Percentiles rank a stretch among this genome's conserved stretches.
These are phyloP conservation scores for Buddleja alternifolia DNA, from an alignment of 257 asterid genomes.

Conservation along the genomic window DNA sequence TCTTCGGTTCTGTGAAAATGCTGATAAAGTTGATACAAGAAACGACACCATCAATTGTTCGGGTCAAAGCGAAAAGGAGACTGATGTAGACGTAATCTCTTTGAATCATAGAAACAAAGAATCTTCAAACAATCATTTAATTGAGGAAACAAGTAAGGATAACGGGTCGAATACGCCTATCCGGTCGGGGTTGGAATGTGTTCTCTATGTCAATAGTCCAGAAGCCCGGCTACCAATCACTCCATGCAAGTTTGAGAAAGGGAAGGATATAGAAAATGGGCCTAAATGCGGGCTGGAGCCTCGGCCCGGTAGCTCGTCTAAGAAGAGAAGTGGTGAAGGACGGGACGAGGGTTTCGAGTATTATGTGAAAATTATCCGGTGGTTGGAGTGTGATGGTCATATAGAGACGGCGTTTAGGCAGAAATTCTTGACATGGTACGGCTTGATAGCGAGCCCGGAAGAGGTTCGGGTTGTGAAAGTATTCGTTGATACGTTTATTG, in stretches of 20 bases:
- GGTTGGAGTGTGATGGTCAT: constrained; percentile 77
- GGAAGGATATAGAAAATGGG: constrained; percentile 39
- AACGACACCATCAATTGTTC: constrained; percentile 25
- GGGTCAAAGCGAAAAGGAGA: constrained; percentile 41
- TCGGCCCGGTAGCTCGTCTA: constrained; percentile 68
- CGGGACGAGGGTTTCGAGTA: constrained; percentile 59
- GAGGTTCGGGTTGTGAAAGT: constrained; percentile 64
- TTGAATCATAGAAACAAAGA: constrained; percentile 40
- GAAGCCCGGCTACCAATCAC: constrained; percentile 64
- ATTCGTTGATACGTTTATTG: constrained; percentile 65
- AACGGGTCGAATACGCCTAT: constrained; percentile 49
- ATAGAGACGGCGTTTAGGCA: constrained; percentile 60
- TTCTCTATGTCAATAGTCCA: constrained; percentile 46
- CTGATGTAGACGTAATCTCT: constrained; percentile 26
- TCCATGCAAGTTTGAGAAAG: constrained; percentile 72
- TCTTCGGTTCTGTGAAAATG: constrained; percentile 31
- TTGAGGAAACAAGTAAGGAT: constrained; percentile 52
- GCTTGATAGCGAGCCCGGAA: constrained; percentile 70
- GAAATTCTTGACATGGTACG: constrained; percentile 85
- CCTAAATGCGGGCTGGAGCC: constrained; percentile 54
- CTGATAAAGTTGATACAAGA: constrained; percentile 35
- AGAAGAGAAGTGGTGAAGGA: constrained; percentile 63
- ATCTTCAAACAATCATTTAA: constrained; percentile 37
- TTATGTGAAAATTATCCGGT: constrained; percentile 68
- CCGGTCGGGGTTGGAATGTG: constrained; percentile 54